Evolutionary conservation across 176 grass and related monocot species (phyloP).

Genomic region (Themeda triandra): DNA sequence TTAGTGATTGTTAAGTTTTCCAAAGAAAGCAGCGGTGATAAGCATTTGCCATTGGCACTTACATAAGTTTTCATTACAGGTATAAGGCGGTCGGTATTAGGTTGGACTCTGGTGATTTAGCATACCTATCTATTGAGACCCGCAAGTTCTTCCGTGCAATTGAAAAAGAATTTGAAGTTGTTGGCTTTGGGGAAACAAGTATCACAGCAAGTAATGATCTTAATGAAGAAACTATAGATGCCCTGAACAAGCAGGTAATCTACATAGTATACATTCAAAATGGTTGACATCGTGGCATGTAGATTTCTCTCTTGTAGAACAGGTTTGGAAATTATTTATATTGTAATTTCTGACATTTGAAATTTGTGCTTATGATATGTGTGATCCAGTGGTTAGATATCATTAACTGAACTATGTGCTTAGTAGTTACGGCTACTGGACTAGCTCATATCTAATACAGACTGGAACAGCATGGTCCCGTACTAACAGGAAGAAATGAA

Average conservation of each 20-base stretch:
- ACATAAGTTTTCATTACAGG: slow-evolving; percentile 31
- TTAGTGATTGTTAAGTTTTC: slow-evolving; percentile 1
- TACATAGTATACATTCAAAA: not conserved
- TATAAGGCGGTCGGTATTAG: slow-evolving; percentile 91
- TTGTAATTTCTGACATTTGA: not conserved
- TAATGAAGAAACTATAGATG: slow-evolving; percentile 99
- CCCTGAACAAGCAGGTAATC: slow-evolving; percentile 95
- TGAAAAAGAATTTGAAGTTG: slow-evolving; percentile 75
- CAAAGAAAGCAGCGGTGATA: not conserved
- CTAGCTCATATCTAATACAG: not conserved
- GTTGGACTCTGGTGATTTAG: slow-evolving; percentile 95
- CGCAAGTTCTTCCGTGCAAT: slow-evolving; percentile 73
- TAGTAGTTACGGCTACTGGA: not conserved
- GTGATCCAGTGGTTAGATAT: not conserved
- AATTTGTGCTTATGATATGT: not conserved
- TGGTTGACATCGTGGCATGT: not conserved
- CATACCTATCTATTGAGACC: slow-evolving; percentile 67
- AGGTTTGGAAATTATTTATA: not conserved
- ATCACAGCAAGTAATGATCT: slow-evolving; percentile 96
- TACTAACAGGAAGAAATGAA: not conserved
- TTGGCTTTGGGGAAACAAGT: slow-evolving; percentile 63
- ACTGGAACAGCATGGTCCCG: not conserved
- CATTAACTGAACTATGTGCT: not conserved
- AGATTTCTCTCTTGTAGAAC: not conserved
- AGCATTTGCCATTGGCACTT: not conserved